Conservation (phyloP, 176 grass and related monocot genomes). For the Oryza australiensis region DNA sequence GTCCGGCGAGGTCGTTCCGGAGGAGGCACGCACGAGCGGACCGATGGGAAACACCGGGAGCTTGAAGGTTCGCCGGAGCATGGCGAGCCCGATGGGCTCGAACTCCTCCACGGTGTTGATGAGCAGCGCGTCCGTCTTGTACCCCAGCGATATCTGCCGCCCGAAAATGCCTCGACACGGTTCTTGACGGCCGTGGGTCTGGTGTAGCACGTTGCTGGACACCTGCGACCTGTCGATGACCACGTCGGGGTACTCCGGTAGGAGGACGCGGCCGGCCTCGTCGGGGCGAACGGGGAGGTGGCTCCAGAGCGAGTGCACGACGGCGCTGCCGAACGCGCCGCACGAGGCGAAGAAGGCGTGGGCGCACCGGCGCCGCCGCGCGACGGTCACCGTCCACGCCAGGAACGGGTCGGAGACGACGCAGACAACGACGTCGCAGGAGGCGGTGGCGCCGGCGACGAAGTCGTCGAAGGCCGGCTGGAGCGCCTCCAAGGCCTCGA, state of each 20-base stretch:
- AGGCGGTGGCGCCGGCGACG: background rate
- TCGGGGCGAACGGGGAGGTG: background rate
- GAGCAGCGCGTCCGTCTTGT: constrained; percentile 24
- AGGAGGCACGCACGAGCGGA: constrained; percentile 12
- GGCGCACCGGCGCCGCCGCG: constrained; percentile 19
- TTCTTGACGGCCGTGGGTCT: background rate
- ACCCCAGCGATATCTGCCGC: constrained; percentile 12
- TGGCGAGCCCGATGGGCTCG: constrained; percentile 35
- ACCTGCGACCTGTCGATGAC: constrained; percentile 40
- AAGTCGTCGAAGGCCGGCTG: constrained; percentile 36
- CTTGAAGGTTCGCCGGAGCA: constrained; percentile 16
- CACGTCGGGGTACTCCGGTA: constrained; percentile 37
- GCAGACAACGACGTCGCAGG: background rate
- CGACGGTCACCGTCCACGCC: constrained; percentile 34
- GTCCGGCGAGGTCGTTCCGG: too few relatives aligned
- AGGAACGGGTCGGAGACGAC: constrained; percentile 41
- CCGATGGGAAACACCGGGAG: constrained; percentile 18
- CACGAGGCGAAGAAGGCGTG: constrained; percentile 32
- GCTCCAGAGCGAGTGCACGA: background rate
- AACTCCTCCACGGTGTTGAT: constrained; percentile 44
- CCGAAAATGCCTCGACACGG: background rate
- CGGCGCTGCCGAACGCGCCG: constrained; percentile 38
- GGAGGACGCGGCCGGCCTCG: background rate
- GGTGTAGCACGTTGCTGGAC: background rate
- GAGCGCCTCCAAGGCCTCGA: constrained; percentile 24